Evolutionary conservation across 768 basidiomycete genomes (phyloP).

Genomic region (Rhodotorula kratochvilovae): DNA sequence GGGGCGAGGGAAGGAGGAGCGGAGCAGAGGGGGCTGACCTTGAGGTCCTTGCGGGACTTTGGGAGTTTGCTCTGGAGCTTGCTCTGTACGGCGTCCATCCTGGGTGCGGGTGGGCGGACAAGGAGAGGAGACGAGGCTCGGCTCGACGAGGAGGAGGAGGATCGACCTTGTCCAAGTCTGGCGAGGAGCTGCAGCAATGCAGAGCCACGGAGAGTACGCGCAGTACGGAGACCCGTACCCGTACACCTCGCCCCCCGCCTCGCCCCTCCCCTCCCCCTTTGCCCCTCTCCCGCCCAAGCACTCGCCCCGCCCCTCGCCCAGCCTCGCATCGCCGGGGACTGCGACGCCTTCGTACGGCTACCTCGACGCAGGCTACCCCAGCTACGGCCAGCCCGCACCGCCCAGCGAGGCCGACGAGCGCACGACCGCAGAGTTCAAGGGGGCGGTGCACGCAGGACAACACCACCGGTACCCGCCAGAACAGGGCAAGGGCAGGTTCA

Average conservation of each 20-base stretch:
- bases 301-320: neutral
- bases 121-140: neutral
- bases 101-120: neutral
- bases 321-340: neutral
- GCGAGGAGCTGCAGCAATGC: neutral
- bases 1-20: neutral
- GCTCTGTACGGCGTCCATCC: constrained; percentile 1
- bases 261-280: neutral
- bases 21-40: neutral
- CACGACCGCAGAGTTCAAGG: neutral
- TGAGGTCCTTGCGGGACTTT: neutral
- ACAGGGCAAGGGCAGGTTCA: neutral
- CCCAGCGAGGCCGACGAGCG: neutral
- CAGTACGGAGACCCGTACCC: no score
- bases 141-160: neutral
- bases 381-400: neutral
- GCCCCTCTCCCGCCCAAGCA: neutral
- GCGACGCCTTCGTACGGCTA: neutral
- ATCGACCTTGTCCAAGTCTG: no score
- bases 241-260: neutral
- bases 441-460: neutral
- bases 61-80: neutral
- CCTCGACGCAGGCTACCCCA: neutral
- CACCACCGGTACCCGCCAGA: neutral
- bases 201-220: neutral